Evolutionary conservation across 192 early-diverging fungal species (phyloP), one percentile per base, ranked within the genome.

Genomic region (Ambispora gerdemannii): DNA sequence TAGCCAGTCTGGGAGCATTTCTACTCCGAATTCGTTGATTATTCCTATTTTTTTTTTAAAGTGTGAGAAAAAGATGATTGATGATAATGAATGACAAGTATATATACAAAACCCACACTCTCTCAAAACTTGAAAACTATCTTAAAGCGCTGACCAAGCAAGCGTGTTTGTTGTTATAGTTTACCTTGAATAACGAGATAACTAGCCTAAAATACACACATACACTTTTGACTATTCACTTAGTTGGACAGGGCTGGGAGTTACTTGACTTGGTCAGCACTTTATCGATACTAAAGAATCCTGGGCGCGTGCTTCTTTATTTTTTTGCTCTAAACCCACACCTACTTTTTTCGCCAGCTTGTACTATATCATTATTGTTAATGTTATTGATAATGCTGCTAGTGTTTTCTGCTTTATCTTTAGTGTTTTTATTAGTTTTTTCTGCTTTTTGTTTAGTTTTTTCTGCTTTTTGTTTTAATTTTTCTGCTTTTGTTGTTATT

Each of bases 1-100:
- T 31, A 67, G 50, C 65, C 65, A 67, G 22, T 53, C 20, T 6
- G 65, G 65, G 52, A 67, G 65, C 65, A 50, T 67, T 31, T 67
- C 28, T 31, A 67, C 50, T 6, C 50, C 65, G 17, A 36, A 33
- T 33, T 67, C 50, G 2, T 67, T 67, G n/a, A 67, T 33, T 28
- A 52, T 15, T 53, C 50, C 65, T 67, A 38, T 10, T 31, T 55
- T n/a, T n/a, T n/a, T n/a, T n/a, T n/a, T n/a, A n/a, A n/a, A n/a
- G n/a, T n/a, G n/a, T n/a, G n/a, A n/a, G n/a, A n/a, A n/a, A n/a
- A 15, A 43, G 38, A 15, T 43, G 15, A 43, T 43, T 43, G 15
- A 43, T 43, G 15, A 15, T 43, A 6, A 43, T 15, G 7, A 15
- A 43, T 43, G 7, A 43, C 6, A 10, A 43, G 15, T 43, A 43